Conservation (phyloP, 768 basidiomycete species). For the Boletus fagicola region DNA sequence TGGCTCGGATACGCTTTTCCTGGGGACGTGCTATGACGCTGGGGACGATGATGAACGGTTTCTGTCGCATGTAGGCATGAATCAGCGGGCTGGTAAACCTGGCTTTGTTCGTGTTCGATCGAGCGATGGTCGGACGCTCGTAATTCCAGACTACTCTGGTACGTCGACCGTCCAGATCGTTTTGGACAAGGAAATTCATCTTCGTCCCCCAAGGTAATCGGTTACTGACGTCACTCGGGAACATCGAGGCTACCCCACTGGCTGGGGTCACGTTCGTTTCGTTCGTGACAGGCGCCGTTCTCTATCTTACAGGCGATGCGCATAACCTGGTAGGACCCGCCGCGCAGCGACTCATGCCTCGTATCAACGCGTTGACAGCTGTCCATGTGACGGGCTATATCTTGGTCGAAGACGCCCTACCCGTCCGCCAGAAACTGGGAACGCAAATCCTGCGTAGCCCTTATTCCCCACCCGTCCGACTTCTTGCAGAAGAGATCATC, state of each 20-base stretch:
- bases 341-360: conserved; percentile 52
- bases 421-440: conserved; percentile 45
- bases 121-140: conserved; percentile 52
- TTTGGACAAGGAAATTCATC: background rate
- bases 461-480: conserved; percentile 60
- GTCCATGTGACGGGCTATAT: conserved; percentile 51
- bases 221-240: conserved; percentile 60
- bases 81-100: conserved; percentile 59
- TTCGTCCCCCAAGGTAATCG: conserved; percentile 51
- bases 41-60: conserved; percentile 34
- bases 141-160: conserved; percentile 64
- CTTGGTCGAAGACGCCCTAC: conserved; percentile 53
- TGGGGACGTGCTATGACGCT: conserved; percentile 54
- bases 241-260: conserved; percentile 56
- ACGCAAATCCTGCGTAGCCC: conserved; percentile 39
- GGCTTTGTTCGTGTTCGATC: conserved; percentile 60
- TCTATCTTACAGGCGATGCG: conserved; percentile 64
- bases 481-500: conserved; percentile 48
- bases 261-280: conserved; percentile 57
- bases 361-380: conserved; percentile 50
- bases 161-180: background rate
- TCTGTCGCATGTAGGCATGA: conserved; percentile 65
- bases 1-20: conserved; percentile 52
- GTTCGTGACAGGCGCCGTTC: conserved; percentile 54
- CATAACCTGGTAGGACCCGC: conserved; percentile 43